Base-by-base conservation (phyloP, 2,329 filamentous ascomycete genomes). In the Sporothrix variecibatus region DNA sequence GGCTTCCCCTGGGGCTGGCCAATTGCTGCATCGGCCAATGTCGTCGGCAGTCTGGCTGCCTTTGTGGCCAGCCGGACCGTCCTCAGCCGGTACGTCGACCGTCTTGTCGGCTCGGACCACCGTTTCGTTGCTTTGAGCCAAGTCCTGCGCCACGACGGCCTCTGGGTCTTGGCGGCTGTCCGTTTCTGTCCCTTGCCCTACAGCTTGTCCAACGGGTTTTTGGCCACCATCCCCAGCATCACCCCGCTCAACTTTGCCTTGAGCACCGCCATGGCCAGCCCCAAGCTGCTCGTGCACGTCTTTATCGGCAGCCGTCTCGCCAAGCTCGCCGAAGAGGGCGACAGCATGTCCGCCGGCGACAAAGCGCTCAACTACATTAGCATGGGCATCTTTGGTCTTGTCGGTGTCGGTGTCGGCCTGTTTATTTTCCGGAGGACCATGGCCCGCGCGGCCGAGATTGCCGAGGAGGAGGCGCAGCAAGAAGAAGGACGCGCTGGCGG, bases 111-210 rank as follows among this genome's bases (percentile, higher is more conserved):
- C 73, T 87, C 88, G 77, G 95, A 99, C 83, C 92, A 90, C 80
- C 89, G 95, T 71, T 99, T 99, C 81, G 90, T 96, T 11, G 96
- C 96, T 4, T 87, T 99, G 34, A 90, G 93, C 28, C 88, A 98
- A 79, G 96, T 96, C 8, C 86, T 99, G 76, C 94, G 97, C 77
- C 91, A 93, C 79, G 96, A 99, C 79, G 96, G 96, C 0, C 83
- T 99, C 71, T 93, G 94, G 79, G 90, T 98, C 72, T 87, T 99
- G 64, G 91, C 94, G 76, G 97, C 96, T 88, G 96, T 99, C 78
- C 90, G 96, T 40, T 88, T 98, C 77, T 98, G 95, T 79, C 96
- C 96, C 1, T 82, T 99, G 75, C 96, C 96, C 17, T 99, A 97
- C 82, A 96, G 93, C 71, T 85, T 98, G 78, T 95, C 93, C 80